These are phyloP conservation scores for Mycena haematopus DNA, from an alignment of 768 basidiomycete genomes.

Conservation along the genomic window DNA sequence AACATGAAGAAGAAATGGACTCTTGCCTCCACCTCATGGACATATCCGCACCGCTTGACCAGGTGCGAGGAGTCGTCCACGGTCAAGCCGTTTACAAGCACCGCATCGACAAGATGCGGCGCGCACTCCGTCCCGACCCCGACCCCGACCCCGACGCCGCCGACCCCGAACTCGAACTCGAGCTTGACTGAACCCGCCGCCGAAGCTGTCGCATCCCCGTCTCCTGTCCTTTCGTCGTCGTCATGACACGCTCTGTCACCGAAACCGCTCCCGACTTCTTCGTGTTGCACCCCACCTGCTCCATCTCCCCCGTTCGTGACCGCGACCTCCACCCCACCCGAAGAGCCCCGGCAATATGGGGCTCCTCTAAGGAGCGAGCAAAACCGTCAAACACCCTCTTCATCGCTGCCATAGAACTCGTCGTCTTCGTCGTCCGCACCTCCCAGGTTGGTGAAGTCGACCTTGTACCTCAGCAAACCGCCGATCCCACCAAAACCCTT, in stretches of 20 bases:
- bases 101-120: slow-evolving; percentile 8
- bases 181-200: not conserved
- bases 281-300: not conserved
- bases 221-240: not conserved
- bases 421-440: slow-evolving; percentile 84
- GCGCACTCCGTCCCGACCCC: slow-evolving; percentile 2
- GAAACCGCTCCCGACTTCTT: slow-evolving; percentile 32
- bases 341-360: slow-evolving; percentile 67
- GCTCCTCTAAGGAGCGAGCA: slow-evolving; percentile 83
- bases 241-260: slow-evolving; percentile 4
- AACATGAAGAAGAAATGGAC: slow-evolving; percentile 7
- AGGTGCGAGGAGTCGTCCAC: slow-evolving; percentile 8
- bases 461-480: slow-evolving; percentile 94
- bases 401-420: slow-evolving; percentile 83
- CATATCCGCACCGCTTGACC: slow-evolving; percentile 11
- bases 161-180: slow-evolving; percentile 1
- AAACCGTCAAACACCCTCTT: slow-evolving; percentile 82
- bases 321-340: slow-evolving; percentile 64
- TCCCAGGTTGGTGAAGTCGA: slow-evolving; percentile 87
- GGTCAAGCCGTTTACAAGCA: not conserved
- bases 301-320: not conserved
- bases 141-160: not conserved
- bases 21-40: slow-evolving; percentile 8
- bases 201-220: not conserved
- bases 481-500: slow-evolving; percentile 99